phyloP scores from a whole-genome alignment of 1,139 yeast species.

The Saccharomyces hybrid region DNA sequence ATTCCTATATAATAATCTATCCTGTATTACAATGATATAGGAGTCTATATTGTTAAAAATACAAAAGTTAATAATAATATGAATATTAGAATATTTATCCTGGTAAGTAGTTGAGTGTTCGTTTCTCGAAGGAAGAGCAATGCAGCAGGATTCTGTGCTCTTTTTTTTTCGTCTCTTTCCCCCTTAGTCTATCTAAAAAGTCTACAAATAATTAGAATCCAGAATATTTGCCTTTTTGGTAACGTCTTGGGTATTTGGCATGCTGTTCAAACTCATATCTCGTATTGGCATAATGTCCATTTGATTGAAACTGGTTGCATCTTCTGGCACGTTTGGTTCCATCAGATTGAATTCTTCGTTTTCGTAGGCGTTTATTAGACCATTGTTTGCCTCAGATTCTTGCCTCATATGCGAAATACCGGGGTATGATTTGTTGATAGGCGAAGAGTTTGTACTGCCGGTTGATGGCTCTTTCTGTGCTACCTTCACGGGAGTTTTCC shows the following conservation, averaged over 20 bases:
- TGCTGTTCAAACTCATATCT: constrained; percentile 12
- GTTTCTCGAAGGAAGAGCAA: neutral
- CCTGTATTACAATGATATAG: neutral
- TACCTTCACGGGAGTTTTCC: constrained; percentile 1
- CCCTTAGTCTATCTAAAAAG: neutral
- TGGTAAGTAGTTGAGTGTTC: constrained; percentile 2
- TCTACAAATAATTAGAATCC: constrained; percentile 8
- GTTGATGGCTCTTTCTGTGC: neutral
- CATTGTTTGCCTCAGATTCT: constrained; percentile 19
- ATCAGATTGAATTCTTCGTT: constrained; percentile 15
- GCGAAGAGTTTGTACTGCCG: constrained; percentile 2
- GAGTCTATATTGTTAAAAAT: neutral
- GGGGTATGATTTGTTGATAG: constrained; percentile 9
- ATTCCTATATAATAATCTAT: neutral
- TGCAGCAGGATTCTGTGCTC: neutral
- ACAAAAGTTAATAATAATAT: neutral
- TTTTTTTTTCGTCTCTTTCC: neutral
- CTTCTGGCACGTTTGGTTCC: constrained; percentile 13
- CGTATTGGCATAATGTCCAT: constrained; percentile 7
- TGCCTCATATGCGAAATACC: constrained; percentile 13
- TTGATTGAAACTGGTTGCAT: neutral
- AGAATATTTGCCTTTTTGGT: constrained; percentile 10
- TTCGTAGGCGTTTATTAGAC: constrained; percentile 17
- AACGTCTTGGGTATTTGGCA: constrained; percentile 6
- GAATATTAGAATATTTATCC: neutral